Percentiles rank a stretch among this genome's conserved stretches.
Evolutionary conservation across 1,139 yeast species (phyloP).

Genomic region (Candida sp.): DNA sequence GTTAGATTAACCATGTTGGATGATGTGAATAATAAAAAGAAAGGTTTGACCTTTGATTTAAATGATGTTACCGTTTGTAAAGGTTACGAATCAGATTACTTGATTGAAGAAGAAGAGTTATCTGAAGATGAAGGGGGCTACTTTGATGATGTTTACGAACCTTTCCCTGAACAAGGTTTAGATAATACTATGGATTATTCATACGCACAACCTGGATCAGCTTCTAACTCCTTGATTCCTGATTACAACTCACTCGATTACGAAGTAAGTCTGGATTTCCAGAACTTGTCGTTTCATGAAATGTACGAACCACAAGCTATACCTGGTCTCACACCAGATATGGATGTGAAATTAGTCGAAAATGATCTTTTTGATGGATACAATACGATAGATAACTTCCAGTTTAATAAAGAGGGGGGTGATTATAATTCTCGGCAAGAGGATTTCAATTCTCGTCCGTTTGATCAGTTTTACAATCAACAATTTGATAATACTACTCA

Average conservation of each 20-base stretch:
- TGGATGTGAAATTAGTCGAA: not conserved
- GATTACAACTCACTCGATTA: not conserved
- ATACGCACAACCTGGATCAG: slow-evolving; percentile 9
- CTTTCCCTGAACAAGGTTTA: not conserved
- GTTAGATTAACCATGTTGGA: not conserved
- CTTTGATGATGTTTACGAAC: slow-evolving; percentile 30
- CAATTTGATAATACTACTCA: not conserved
- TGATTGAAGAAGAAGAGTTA: slow-evolving; percentile 24
- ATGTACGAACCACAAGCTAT: not conserved
- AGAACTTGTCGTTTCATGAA: not conserved
- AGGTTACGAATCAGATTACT: slow-evolving; percentile 35
- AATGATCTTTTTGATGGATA: not conserved
- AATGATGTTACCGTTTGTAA: not conserved
- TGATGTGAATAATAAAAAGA: not conserved
- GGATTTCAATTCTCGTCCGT: no score
- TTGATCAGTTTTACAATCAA: no score
- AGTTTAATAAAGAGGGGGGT: no score
- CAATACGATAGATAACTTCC: not conserved
- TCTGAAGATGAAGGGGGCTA: slow-evolving; percentile 31
- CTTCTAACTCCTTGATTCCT: slow-evolving; percentile 9
- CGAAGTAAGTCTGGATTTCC: not conserved
- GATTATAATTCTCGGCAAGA: no score
- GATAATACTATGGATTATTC: slow-evolving; percentile 38
- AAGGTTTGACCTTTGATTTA: not conserved
- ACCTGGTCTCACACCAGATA: not conserved